These are phyloP conservation scores for Torulaspora maleeae DNA, from an alignment of 805 yeast species.

Conservation along the genomic window DNA sequence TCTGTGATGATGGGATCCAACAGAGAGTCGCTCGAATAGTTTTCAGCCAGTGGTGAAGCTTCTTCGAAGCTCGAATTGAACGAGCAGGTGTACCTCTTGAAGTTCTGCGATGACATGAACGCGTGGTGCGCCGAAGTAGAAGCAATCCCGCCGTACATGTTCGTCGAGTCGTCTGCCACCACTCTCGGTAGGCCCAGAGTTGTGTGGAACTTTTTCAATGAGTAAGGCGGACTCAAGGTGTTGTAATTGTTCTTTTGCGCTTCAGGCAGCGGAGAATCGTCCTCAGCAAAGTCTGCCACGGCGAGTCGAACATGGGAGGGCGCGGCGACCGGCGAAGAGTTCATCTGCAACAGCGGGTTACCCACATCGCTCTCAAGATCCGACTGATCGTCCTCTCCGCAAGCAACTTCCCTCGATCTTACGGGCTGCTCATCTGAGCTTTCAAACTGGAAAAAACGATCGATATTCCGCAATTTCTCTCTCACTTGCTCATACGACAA, in stretches of 20 bases:
- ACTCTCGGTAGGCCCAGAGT: conserved; percentile 15
- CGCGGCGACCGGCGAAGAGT: conserved; percentile 12
- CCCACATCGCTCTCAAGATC: conserved; percentile 13
- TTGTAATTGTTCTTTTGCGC: conserved; percentile 1
- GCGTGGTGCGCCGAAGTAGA: conserved; percentile 8
- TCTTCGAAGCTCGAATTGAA: conserved; percentile 35
- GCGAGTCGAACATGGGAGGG: conserved; percentile 8
- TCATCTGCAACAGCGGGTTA: conserved; percentile 4
- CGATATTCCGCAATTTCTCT: conserved; percentile 18
- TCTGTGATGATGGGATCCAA: conserved; percentile 10
- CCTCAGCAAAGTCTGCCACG: conserved; percentile 2
- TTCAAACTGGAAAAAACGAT: conserved; percentile 11
- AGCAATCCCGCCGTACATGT: background rate
- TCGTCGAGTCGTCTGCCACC: background rate
- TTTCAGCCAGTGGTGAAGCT: conserved; percentile 23
- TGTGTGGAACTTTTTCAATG: conserved; percentile 19
- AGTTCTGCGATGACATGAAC: conserved; percentile 23
- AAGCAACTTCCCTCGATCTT: background rate
- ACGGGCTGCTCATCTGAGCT: background rate
- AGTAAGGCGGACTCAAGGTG: conserved; percentile 15
- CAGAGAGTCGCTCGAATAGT: conserved; percentile 6
- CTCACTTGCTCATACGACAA: conserved; percentile 26
- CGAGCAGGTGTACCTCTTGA: conserved; percentile 32
- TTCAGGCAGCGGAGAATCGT: conserved; percentile 1
- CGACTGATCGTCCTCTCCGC: background rate